A percentile compares a stretch with the other conserved stretches of the same genome.
phyloP scores from a whole-genome alignment of 225 moss, liverwort and hornwort species.

The Polytrichum commune region DNA sequence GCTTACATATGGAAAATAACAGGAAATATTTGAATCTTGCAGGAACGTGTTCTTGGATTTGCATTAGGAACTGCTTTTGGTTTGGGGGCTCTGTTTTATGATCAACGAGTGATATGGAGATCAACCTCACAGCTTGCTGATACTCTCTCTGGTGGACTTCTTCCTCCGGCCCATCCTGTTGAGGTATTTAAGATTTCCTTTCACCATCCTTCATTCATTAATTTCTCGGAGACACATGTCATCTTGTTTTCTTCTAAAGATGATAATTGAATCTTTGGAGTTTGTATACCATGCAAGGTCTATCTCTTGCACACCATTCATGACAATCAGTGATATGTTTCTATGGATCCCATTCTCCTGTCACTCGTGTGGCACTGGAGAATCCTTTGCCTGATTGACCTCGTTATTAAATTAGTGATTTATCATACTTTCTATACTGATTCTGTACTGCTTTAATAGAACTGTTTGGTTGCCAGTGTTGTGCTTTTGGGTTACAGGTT shows the following conservation, averaged over 20 bases:
- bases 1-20: neutral
- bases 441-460: too few relatives aligned
- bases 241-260: neutral
- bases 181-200: constrained; percentile 23
- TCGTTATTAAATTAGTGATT: too few relatives aligned
- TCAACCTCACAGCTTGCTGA: constrained; percentile 52
- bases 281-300: neutral
- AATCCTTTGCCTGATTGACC: too few relatives aligned
- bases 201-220: neutral
- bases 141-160: constrained; percentile 38
- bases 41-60: constrained; percentile 64
- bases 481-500: too few relatives aligned
- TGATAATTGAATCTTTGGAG: too few relatives aligned
- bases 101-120: constrained; percentile 49
- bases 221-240: neutral
- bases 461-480: too few relatives aligned
- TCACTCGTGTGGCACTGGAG: neutral
- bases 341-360: neutral
- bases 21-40: constrained; percentile 6
- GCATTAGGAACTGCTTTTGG: constrained; percentile 48
- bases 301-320: neutral
- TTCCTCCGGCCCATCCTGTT: constrained; percentile 29
- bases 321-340: neutral
- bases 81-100: constrained; percentile 40
- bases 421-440: too few relatives aligned